Evolutionary conservation across 441 rosid species (phyloP), one percentile per base, ranked within the genome.

Genomic region (Pelargonium fulgidum): DNA sequence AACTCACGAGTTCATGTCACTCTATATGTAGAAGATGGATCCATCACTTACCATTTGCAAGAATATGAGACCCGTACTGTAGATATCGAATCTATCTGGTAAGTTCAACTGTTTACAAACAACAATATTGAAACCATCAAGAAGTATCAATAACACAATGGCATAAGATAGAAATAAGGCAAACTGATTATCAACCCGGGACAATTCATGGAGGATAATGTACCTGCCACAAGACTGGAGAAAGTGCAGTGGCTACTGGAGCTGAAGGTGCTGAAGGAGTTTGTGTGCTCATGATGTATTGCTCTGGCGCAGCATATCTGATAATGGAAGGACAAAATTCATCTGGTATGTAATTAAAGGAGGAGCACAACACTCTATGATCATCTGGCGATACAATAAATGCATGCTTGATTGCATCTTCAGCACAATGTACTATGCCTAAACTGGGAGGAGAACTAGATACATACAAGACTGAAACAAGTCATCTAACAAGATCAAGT

Each of bases 231-330:
- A 93, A 83, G 61, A 93, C 95, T 1, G 99, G 99, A 61, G 96
- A 93, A 79, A 93, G 97, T 73, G 91, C 86, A 63, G 97, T 68
- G 72, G 99, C 99, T 72, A 93, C 96, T 11, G 97, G 97, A 76
- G 93, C 97, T 3, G 96, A 89, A 41, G 97, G 97, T 8, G 95
- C 99, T 69, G 97, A 93, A 68, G 98, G 98, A 73, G 98, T 93
- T 81, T 89, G 99, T 11, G 99, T 93, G 82, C 99, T 93, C 96
- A 93, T 93, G 79, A 93, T 93, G 79, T 93, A 93, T 79, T 91
- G 97, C 81, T 93, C 98, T 50, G 99, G 97, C 50, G 97, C 97
- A 52, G 99, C 70, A 79, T 91, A 93, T 79, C 98, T 93, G 80
- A 66, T 50, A 77, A 70, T 42, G 2, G 62, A 41, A 66, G 9